Conservation (phyloP, 768 basidiomycete genomes). For the Boletus pseudopeckii region DNA sequence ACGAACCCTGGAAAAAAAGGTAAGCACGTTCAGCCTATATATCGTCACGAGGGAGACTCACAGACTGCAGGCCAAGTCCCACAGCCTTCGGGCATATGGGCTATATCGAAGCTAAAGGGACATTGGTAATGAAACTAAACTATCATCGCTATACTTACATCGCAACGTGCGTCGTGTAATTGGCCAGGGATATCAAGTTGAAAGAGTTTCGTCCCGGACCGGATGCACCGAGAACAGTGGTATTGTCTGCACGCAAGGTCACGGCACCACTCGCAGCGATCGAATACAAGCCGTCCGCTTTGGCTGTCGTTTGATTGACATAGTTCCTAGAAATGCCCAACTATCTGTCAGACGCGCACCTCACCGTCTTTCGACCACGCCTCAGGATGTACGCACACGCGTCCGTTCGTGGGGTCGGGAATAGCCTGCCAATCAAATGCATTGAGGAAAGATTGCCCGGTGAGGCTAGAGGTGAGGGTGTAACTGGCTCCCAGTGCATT, state of each 20-base stretch:
- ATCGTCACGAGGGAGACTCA: constrained; percentile 8
- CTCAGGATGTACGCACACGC: constrained; percentile 13
- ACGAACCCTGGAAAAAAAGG: constrained; percentile 6
- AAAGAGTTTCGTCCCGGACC: constrained; percentile 34
- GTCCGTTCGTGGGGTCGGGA: constrained; percentile 31
- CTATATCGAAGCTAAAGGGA: constrained; percentile 27
- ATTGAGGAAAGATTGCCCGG: constrained; percentile 47
- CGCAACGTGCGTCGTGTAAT: constrained; percentile 32
- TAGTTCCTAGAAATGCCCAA: constrained; percentile 34
- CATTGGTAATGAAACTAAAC: background rate
- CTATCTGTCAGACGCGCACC: background rate
- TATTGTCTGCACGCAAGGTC: constrained; percentile 31
- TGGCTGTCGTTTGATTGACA: constrained; percentile 46
- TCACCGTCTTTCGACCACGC: background rate
- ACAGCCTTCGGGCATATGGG: constrained; percentile 35
- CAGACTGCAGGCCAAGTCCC: constrained; percentile 35
- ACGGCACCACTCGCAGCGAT: constrained; percentile 37
- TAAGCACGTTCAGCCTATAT: background rate
- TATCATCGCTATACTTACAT: constrained; percentile 15
- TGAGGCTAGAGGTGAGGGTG: constrained; percentile 38
- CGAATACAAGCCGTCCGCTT: constrained; percentile 52
- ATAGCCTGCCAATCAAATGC: constrained; percentile 25
- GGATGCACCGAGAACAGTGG: constrained; percentile 22
- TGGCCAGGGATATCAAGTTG: constrained; percentile 25
- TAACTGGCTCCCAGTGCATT: constrained; percentile 1